Evolutionary conservation across 306 rosid genomes (phyloP), one percentile per base, ranked within the genome.

Genomic region (Medicago ruthenica): DNA sequence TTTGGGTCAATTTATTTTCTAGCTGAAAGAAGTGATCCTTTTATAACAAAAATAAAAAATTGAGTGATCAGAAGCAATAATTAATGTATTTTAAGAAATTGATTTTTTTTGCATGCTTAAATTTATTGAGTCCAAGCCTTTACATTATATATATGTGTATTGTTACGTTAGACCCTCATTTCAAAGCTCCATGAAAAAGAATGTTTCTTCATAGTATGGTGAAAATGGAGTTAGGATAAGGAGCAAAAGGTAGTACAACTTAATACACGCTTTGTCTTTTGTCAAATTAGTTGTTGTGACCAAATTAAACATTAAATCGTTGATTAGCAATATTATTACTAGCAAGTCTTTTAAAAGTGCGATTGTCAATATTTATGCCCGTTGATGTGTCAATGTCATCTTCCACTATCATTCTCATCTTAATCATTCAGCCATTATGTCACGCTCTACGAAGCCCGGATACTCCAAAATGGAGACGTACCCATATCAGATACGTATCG

Each of bases 371-470:
- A 50, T 7, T 8, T 62, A 16, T 79, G 47, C n/a, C 74, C 71
- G 75, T 74, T 74, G 61, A 50, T 67, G 36, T 63, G 77, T 69
- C 3, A 15, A 50, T 27, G 66, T 65, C 67, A 76, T 51, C 9
- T 79, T 37, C 45, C 71, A 78, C 41, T 0, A 24, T 66, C 47
- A 50, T 24, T 10, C 10, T 71, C 57, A 24, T 20, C 36, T 5
- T n/a, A 21, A 70, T 64, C 24, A 44, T 64, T 64, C 47, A 47
- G 4, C 44, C 17, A 34, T 34, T 34, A 4, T 34, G 37, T 34
- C 37, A 34, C 37, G 16, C n/a, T 15, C 41, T 62, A n/a, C n/a
- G n/a, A n/a, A n/a, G n/a, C n/a, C n/a, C n/a, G n/a, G n/a, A n/a
- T n/a, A n/a, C n/a, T n/a, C n/a, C n/a, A n/a, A n/a, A n/a, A n/a